These are phyloP conservation scores for Athelia sp. DNA, from an alignment of 1,284 basidiomycete species.

Conservation along the genomic window DNA sequence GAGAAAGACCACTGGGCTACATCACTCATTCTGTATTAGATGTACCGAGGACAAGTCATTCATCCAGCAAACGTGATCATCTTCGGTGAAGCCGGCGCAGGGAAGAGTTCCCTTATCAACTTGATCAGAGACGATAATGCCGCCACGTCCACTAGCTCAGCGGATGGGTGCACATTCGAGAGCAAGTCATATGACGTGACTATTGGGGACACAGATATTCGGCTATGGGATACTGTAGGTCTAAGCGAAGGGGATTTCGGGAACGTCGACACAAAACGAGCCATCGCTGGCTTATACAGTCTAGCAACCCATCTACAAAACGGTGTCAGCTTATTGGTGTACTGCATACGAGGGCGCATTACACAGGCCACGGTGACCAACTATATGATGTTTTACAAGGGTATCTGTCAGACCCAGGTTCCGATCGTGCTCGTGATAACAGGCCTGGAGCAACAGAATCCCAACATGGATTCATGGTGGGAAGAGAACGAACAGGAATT, in stretches of 20 bases:
- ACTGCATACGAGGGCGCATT: constrained; percentile 7
- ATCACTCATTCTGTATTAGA: background rate
- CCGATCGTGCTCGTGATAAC: constrained; percentile 16
- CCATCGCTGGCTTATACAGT: background rate
- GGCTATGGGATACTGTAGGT: background rate
- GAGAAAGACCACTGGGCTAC: too few relatives aligned
- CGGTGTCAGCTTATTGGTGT: constrained; percentile 3
- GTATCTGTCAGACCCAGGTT: constrained; percentile 12
- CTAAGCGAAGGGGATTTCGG: background rate
- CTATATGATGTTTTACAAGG: constrained; percentile 15
- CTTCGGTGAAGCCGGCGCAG: background rate
- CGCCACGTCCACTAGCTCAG: background rate
- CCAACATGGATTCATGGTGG: constrained; percentile 10
- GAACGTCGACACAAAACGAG: background rate
- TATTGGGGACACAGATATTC: background rate
- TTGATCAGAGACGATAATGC: background rate
- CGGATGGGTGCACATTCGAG: background rate
- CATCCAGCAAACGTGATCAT: constrained; percentile 4
- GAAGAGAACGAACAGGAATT: constrained; percentile 7
- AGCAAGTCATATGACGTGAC: background rate
- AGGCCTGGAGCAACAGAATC: constrained; percentile 8
- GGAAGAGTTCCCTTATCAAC: background rate
- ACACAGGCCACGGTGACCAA: constrained; percentile 12
- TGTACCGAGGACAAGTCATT: background rate
- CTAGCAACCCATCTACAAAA: background rate